Base-by-base conservation (phyloP, 768 basidiomycete genomes). In the Leccinum boreale region DNA sequence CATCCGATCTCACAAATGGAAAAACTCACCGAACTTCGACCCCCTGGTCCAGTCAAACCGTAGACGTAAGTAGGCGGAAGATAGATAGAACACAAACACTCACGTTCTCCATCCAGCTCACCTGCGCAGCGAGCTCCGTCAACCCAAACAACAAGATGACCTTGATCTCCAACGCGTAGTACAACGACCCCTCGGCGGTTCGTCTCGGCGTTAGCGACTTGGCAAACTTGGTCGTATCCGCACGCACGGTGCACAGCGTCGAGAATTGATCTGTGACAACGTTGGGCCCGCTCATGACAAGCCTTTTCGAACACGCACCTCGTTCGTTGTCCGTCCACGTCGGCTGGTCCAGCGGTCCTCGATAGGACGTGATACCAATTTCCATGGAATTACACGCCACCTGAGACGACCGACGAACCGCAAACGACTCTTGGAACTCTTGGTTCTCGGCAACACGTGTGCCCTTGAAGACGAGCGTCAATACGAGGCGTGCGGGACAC, bases 91-190 rank as follows among this genome's bases (percentile, higher is more conserved):
- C 11, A 24, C 2, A 2, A 42, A n/a, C 7, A 77, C 76, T 23
- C 70, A 81, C 81, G 52, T 77, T 73, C 45, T 82, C 80, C 59
- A 72, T 67, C 82, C 82, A 85, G 24, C 74, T 70, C 50, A 84
- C 74, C 50, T 81, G 78, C 0, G 81, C 82, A 57, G 75, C 77
- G 59, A 84, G 64, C 58, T 84, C 83, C 3, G 81, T 83, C 48
- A 79, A 60, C 5, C 83, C 83, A 55, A 85, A 82, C 8, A 78
- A 66, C 23, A 85, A 58, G 10, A 84, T 70, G 5, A 84, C 58
- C 10, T 68, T 70, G 50, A 72, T 58, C 15, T 72, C 71, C 44
- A 71, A 55, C 17, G 57, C 58, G n/a, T 62, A 70, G 45, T 73
- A 72, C 61, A 50, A 7, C 23, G 57, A 33, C 3, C 70, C 72